Evolutionary conservation across 2,329 filamentous ascomycete genomes (phyloP), one percentile per base, ranked within the genome.

Genomic region (Phaeoacremonium minimum): DNA sequence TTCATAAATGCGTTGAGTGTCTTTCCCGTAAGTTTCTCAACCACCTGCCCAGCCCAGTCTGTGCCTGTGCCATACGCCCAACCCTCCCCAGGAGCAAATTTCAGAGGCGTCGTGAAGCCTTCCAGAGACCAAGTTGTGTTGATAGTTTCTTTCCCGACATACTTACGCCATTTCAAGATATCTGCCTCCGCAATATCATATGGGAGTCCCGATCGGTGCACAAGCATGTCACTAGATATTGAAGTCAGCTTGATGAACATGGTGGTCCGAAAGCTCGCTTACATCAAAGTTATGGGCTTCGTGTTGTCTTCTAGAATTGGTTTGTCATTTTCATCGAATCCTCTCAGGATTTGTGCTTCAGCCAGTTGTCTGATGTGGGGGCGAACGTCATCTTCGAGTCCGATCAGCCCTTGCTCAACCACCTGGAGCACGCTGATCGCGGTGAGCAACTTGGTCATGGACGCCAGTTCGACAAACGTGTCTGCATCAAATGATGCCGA

Each of bases 191-290:
- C 30, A 32, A 63, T 60, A 19, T 58, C 52, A 47, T 75, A 75
- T 5, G 44, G 47, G 1, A 57, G 42, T 2, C 72, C 72, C 1
- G 64, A 58, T 18, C 61, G 64, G 45, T 75, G 71, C 2, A 63
- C 66, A 4, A 76, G 56, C 3, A 75, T 55, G 28, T 66, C 61
- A n/a, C 59, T 52, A 5, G n/a, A n/a, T n/a, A n/a, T n/a, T n/a
- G n/a, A n/a, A n/a, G n/a, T n/a, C n/a, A n/a, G n/a, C n/a, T n/a
- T n/a, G n/a, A n/a, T n/a, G n/a, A n/a, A n/a, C n/a, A n/a, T n/a
- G n/a, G n/a, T n/a, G n/a, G n/a, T n/a, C n/a, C n/a, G n/a, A n/a
- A n/a, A n/a, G n/a, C n/a, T n/a, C n/a, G n/a, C 37, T 5, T 56
- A 60, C 56, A 59, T 54, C 15, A 73, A 50, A 4, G 67, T 72